A percentile compares a stretch with the other conserved stretches of the same genome.
Conservation (phyloP, 2,329 filamentous ascomycete species). For the Aspergillus vadensis region DNA sequence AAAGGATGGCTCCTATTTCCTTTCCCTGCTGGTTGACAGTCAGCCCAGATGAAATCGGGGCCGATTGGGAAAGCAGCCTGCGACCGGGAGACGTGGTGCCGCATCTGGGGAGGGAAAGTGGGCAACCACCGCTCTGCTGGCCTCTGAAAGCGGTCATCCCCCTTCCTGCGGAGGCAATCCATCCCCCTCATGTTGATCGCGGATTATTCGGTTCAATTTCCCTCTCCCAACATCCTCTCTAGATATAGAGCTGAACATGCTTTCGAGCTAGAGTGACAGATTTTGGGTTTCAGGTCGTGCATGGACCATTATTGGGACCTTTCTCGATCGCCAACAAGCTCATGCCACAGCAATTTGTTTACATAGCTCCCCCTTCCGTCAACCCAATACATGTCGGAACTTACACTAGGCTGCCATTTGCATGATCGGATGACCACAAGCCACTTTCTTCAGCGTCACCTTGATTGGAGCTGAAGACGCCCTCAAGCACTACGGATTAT, state of each 20-base stretch:
- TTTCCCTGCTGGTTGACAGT: background rate
- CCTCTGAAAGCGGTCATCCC: constrained; percentile 3
- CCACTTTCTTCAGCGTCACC: background rate
- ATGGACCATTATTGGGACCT: too few species aligned
- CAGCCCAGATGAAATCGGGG: constrained; percentile 1
- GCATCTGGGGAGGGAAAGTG: background rate
- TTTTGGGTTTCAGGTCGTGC: too few species aligned
- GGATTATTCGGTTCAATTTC: background rate
- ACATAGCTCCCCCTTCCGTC: too few species aligned
- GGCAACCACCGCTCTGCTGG: background rate
- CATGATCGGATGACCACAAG: background rate
- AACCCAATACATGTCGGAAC: too few species aligned
- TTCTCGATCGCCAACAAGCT: too few species aligned
- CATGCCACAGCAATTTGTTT: too few species aligned
- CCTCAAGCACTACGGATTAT: background rate
- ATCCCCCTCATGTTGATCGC: background rate
- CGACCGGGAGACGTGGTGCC: constrained; percentile 5
- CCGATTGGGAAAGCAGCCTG: constrained; percentile 4
- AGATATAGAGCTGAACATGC: too few species aligned
- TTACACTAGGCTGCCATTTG: too few species aligned
- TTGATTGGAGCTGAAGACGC: background rate
- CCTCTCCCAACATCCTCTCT: background rate
- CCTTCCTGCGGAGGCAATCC: background rate
- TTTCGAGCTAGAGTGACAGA: too few species aligned
- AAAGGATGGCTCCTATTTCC: background rate